Evolutionary conservation across 2,329 filamentous ascomycete genomes (phyloP).

Genomic region (Colletotrichum somersetense): DNA sequence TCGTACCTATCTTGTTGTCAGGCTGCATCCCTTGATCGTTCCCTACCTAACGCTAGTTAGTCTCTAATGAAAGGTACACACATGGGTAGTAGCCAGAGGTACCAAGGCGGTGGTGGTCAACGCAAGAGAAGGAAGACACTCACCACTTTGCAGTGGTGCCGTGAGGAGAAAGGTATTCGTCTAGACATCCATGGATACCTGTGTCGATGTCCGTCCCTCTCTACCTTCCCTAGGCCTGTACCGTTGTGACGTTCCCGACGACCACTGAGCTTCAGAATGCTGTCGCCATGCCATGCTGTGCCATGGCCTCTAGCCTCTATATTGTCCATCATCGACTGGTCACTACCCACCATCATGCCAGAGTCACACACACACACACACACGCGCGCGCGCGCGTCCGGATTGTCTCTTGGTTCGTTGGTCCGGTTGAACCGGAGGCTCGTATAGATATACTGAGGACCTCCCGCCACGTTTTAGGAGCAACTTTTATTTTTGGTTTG

Average conservation of each 20-base stretch:
- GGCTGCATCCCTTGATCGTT: conserved; percentile 15
- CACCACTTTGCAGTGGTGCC: background rate
- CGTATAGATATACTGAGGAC: conserved; percentile 38
- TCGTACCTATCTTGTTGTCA: conserved; percentile 1
- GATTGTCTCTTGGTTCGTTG: conserved; percentile 21
- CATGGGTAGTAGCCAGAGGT: background rate
- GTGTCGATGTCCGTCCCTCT: background rate
- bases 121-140: background rate
- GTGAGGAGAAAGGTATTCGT: background rate
- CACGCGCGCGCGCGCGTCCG: background rate
- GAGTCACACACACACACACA: conserved; percentile 8
- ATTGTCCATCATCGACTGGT: conserved; percentile 28
- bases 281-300: conserved; percentile 33
- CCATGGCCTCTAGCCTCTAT: conserved; percentile 10
- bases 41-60: conserved; percentile 2
- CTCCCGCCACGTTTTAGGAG: conserved; percentile 21
- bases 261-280: background rate
- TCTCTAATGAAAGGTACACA: background rate
- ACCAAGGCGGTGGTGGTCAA: background rate
- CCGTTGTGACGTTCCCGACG: background rate
- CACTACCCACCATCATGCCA: conserved; percentile 15
- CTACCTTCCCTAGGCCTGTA: background rate
- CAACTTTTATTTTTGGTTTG: background rate
- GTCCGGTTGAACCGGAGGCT: conserved; percentile 18
- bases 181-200: background rate